Evolutionary conservation across 345 rosid genomes (phyloP), one percentile per base, ranked within the genome.

Genomic region (Eucalyptus caleyi): DNA sequence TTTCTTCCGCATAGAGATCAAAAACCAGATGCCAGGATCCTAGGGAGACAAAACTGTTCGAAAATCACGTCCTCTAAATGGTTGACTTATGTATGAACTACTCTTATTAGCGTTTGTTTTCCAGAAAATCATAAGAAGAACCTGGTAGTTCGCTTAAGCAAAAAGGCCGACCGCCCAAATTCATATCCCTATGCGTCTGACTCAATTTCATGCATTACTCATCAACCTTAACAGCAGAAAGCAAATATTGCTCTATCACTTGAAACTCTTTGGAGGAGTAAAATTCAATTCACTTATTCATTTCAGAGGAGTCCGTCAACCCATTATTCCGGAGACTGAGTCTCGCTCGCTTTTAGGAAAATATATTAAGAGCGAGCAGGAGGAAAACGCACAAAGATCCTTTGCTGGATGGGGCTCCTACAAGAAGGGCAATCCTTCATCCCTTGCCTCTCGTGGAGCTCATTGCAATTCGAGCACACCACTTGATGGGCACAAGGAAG

Each of bases 351-450:
- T 85, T 40, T 89, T 86, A 88, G 87, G 87, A 32, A 83, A 2
- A n/a, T 47, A 88, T 62, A 90, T 91, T 90, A 95, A 82, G 94
- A 87, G 89, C 86, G 91, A 93, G 93, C 16, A 40, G 85, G 85
- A 40, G 85, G 85, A 77, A 87, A 87, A 87, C 89, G 88, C 49
- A 93, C 94, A 51, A 91, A 90, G 90, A 95, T 80, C 12, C 96
- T 92, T 87, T 88, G 90, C 90, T 91, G 94, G 88, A 95, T 95
- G 54, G 91, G 92, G 88, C 93, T 89, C 91, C 96, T 92, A 88
- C 96, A 95, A 37, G 96, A 95, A 59, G 96, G 96, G 80, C 96
- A 95, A n/a, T 94, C 95, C 93, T 95, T 95, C 95, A 95, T 95
- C 88, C 96, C 96, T 90, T 94, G 94, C 91, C 91, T 93, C 93